Percentiles rank a stretch among this genome's conserved stretches.
Evolutionary conservation across 2,329 filamentous ascomycete species (phyloP).

Genomic region (Microsporum canis): DNA sequence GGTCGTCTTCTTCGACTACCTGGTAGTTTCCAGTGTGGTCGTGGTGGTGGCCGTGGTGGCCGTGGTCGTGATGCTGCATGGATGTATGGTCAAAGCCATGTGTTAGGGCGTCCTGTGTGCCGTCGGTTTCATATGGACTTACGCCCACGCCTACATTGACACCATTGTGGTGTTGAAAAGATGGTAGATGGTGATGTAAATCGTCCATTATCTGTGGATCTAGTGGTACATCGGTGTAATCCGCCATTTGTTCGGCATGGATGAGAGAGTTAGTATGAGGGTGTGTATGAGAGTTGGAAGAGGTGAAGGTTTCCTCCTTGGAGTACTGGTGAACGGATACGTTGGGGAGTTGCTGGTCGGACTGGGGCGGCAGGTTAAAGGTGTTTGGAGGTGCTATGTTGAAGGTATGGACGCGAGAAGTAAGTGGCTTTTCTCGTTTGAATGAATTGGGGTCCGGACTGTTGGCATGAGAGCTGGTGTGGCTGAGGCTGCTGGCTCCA

Average conservation of each 20-base stretch:
- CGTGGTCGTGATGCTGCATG: constrained; percentile 28
- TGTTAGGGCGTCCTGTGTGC: constrained; percentile 19
- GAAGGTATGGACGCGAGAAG: constrained; percentile 7
- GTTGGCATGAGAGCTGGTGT: background rate
- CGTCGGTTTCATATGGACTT: constrained; percentile 21
- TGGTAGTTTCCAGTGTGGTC: constrained; percentile 31
- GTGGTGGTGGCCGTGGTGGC: constrained; percentile 29
- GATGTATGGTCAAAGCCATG: constrained; percentile 29
- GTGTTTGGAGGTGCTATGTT: constrained; percentile 8
- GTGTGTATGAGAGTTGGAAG: background rate
- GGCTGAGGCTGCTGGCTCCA: background rate
- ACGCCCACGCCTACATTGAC: constrained; percentile 19
- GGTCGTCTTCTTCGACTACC: constrained; percentile 31
- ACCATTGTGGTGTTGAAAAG: constrained; percentile 30
- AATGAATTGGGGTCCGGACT: constrained; percentile 12
- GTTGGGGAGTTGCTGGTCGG: constrained; percentile 11
- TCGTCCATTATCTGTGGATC: constrained; percentile 52
- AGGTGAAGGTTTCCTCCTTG: constrained; percentile 24
- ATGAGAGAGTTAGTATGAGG: constrained; percentile 21
- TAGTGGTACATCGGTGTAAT: constrained; percentile 43
- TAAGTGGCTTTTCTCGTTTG: constrained; percentile 14
- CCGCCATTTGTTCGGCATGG: constrained; percentile 30
- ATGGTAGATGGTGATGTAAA: constrained; percentile 34
- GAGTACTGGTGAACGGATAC: constrained; percentile 13
- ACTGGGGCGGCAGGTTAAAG: constrained; percentile 11